Percentiles rank a stretch among this genome's conserved stretches.
phyloP scores from a whole-genome alignment of 495 filamentous ascomycete species.

The Penicillium pancosmium region DNA sequence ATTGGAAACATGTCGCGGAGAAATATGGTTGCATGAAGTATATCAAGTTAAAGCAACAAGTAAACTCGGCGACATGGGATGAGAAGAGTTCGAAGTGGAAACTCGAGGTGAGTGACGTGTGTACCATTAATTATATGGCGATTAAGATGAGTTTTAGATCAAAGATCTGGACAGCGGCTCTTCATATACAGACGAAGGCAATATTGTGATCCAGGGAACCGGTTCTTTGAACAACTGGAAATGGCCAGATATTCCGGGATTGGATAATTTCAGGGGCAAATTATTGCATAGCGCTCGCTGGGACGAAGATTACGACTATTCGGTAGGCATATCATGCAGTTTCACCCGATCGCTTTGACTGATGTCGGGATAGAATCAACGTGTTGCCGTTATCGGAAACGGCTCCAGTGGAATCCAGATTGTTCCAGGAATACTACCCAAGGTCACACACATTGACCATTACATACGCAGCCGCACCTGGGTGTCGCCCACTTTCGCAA shows the following conservation, averaged over 20 bases:
- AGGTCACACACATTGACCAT: constrained; percentile 49
- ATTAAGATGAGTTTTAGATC: constrained; percentile 29
- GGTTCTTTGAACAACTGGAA: constrained; percentile 59
- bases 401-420: constrained; percentile 59
- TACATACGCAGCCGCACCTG: constrained; percentile 48
- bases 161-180: constrained; percentile 42
- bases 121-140: neutral
- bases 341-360: constrained; percentile 17
- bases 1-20: constrained; percentile 49
- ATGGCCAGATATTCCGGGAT: constrained; percentile 58
- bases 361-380: constrained; percentile 39
- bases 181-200: constrained; percentile 46
- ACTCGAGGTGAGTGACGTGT: constrained; percentile 32
- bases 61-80: constrained; percentile 43
- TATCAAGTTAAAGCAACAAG: constrained; percentile 43
- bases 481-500: constrained; percentile 45
- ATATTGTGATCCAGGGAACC: constrained; percentile 59
- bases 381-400: constrained; percentile 57
- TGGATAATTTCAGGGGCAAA: constrained; percentile 56
- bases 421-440: constrained; percentile 60
- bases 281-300: constrained; percentile 58
- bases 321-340: constrained; percentile 16
- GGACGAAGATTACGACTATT: constrained; percentile 44
- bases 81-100: constrained; percentile 49
- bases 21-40: constrained; percentile 47